Evolutionary conservation across 2,329 filamentous ascomycete genomes (phyloP), one percentile per base, ranked within the genome.

Genomic region (Curvularia verruculosa): DNA sequence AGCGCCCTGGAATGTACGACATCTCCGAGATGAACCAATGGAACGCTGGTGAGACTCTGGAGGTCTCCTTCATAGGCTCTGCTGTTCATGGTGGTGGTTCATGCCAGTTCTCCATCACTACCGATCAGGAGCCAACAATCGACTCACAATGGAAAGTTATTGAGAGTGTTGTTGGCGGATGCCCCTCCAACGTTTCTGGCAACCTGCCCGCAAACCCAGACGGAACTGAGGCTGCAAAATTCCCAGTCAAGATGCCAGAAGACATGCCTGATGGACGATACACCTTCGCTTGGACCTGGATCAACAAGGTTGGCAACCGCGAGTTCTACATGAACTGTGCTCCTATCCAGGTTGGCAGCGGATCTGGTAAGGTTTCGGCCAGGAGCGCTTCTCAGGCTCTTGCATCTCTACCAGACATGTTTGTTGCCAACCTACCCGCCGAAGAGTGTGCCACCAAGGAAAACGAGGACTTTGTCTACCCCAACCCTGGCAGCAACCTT

Each of bases 321-420:
- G 95, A 98, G 74, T 92, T 96, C 84, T 97, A 98, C 83, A 96
- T 96, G 92, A 96, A 96, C 83, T 99, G 94, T 67, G 91, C 89
- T 0, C 86, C 91, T 0, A 76, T 96, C 46, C 84, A 82, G 0
- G 82, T 98, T 23, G 85, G 85, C 0, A 79, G 76, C 3, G 78
- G 79, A 21, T 73, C 76, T 51, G 68, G 85, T 54, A 75, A 56
- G 13, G 62, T 58, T 6, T 64, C 66, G 1, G 40, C 64, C 2
- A 50, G 49, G 1, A 57, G 55, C 3, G 67, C 40, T 8, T 52
- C 66, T 1, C 41, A 56, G 1, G 64, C 80, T 1, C 84, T 84
- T 63, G 73, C 85, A 37, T 74, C 78, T 0, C 87, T 96, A 12
- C 91, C 92, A 0, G 80, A 87, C 55, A 89, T 96, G 85, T 88